Percentiles rank a stretch among this genome's conserved stretches.
Conservation (phyloP, 768 basidiomycete genomes). For the Hysterangium stoloniferum region DNA sequence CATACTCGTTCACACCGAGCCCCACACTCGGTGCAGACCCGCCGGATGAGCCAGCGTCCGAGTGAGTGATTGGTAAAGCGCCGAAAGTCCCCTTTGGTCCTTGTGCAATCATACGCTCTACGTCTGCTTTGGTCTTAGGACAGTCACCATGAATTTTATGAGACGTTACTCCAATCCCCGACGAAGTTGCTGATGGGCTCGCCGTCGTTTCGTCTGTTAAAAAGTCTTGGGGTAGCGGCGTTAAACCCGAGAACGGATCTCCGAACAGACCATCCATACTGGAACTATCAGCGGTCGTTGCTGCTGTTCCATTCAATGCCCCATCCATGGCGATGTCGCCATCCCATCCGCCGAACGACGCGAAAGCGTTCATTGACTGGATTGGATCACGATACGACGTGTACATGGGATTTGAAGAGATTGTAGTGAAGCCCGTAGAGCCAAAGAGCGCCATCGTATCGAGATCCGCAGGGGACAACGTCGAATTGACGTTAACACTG, state of each 20-base stretch:
- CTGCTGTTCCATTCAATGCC: too few species aligned
- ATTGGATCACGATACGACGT: conserved; percentile 62
- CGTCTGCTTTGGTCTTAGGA: conserved; percentile 49
- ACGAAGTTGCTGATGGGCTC: conserved; percentile 18
- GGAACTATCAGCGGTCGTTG: conserved; percentile 33
- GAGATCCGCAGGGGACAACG: conserved; percentile 39
- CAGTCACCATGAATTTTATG: conserved; percentile 37
- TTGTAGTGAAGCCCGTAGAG: conserved; percentile 57
- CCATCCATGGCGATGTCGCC: conserved; percentile 17
- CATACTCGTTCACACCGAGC: not conserved
- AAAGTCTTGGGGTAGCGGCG: conserved; percentile 26
- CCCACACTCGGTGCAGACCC: not conserved
- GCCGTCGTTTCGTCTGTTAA: conserved; percentile 54
- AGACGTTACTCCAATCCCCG: conserved; percentile 20
- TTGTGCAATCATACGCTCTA: conserved; percentile 39
- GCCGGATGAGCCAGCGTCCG: not conserved
- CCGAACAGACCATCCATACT: conserved; percentile 41
- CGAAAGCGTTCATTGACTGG: conserved; percentile 15
- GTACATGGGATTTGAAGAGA: conserved; percentile 78
- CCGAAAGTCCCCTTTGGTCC: conserved; percentile 30
- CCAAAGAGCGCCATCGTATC: conserved; percentile 30
- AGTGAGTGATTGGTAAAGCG: conserved; percentile 36
- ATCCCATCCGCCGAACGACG: conserved; percentile 13
- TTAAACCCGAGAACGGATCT: conserved; percentile 27
- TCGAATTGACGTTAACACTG: conserved; percentile 32